phyloP scores from a whole-genome alignment of 2,329 filamentous ascomycete genomes.

The Fusarium ambrosium region DNA sequence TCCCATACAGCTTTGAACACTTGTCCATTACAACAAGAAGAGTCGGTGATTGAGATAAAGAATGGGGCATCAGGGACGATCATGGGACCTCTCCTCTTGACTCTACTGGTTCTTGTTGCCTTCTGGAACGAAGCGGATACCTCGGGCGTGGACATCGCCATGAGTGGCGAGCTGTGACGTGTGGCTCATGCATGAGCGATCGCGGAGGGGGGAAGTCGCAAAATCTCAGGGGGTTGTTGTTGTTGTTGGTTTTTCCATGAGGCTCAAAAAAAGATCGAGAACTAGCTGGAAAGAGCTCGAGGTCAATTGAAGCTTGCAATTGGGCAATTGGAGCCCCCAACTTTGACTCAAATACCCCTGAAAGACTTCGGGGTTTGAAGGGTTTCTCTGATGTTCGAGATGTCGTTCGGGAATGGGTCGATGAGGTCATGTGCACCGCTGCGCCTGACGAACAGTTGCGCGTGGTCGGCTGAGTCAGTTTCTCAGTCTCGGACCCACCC shows the following conservation, averaged over 20 bases:
- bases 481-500: background rate
- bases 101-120: slow-evolving; percentile 6
- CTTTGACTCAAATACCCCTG: slow-evolving; percentile 3
- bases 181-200: slow-evolving; percentile 2
- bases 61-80: slow-evolving; percentile 22
- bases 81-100: slow-evolving; percentile 25
- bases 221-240: background rate
- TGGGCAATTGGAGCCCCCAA: slow-evolving; percentile 16
- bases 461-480: slow-evolving; percentile 22
- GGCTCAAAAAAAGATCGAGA: background rate
- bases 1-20: slow-evolving; percentile 21
- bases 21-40: slow-evolving; percentile 20
- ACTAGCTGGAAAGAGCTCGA: background rate
- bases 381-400: background rate
- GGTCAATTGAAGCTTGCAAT: slow-evolving; percentile 20
- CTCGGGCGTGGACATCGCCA: background rate
- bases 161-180: slow-evolving; percentile 24
- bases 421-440: slow-evolving; percentile 32
- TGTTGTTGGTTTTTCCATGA: background rate
- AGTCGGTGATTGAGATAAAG: slow-evolving; percentile 11
- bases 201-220: background rate
- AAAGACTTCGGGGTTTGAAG: background rate
- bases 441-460: background rate
- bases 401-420: slow-evolving; percentile 21
- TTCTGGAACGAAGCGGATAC: slow-evolving; percentile 34